A percentile compares a stretch with the other conserved stretches of the same genome.
Conservation (phyloP, 257 asterid genomes). For the Rubia yunnanensis region DNA sequence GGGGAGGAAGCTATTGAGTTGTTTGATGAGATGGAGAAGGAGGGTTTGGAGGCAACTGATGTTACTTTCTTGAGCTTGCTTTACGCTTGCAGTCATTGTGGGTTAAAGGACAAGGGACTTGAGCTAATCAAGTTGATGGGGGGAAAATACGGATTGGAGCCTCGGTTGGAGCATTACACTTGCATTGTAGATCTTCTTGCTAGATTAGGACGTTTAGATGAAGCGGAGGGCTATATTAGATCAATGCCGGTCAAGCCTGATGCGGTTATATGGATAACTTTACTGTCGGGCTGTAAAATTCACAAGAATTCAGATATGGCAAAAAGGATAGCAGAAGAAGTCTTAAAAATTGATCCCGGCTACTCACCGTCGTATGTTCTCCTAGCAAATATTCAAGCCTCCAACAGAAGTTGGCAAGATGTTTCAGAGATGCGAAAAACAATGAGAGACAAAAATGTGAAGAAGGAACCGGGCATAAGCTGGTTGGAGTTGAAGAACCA, state of each 20-base stretch:
- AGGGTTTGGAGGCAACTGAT: conserved; percentile 43
- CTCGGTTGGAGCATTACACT: conserved; percentile 72
- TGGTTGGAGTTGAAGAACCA: conserved; percentile 68
- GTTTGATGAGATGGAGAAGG: conserved; percentile 48
- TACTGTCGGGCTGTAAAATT: conserved; percentile 69
- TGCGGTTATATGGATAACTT: conserved; percentile 64
- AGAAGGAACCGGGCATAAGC: conserved; percentile 84
- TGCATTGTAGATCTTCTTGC: conserved; percentile 87
- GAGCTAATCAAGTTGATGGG: conserved; percentile 49
- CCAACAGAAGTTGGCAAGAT: conserved; percentile 51
- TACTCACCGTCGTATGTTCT: conserved; percentile 77
- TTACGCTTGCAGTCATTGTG: conserved; percentile 82
- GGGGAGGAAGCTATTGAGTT: conserved; percentile 61
- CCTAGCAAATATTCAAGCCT: conserved; percentile 65
- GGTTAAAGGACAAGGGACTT: conserved; percentile 70
- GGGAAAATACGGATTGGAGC: conserved; percentile 40
- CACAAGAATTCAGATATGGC: conserved; percentile 71
- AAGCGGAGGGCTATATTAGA: conserved; percentile 61
- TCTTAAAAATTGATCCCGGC: conserved; percentile 48
- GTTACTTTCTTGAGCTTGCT: conserved; percentile 80
- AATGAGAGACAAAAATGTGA: conserved; percentile 60
- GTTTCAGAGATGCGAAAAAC: conserved; percentile 47
- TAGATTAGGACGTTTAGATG: conserved; percentile 71
- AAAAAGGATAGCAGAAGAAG: conserved; percentile 42
- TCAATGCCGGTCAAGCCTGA: conserved; percentile 70